phyloP scores from a whole-genome alignment of 768 basidiomycete species.

The Suillus bovinus region DNA sequence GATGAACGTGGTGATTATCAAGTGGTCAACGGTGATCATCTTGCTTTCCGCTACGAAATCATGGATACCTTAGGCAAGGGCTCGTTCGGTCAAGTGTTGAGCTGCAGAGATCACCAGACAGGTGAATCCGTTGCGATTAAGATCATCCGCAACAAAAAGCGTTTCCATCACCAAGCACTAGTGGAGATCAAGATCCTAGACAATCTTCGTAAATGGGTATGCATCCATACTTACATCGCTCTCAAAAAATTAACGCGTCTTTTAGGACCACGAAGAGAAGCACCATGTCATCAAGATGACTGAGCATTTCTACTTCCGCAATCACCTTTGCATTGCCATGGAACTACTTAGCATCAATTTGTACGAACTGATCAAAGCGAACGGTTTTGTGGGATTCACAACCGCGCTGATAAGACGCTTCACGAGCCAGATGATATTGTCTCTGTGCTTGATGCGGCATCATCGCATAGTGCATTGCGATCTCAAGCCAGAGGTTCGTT shows the following conservation, averaged over 20 bases:
- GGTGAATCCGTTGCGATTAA: constrained; percentile 98
- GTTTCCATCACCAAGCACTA: constrained; percentile 96
- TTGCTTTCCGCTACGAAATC: constrained; percentile 96
- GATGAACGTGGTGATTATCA: constrained; percentile 98
- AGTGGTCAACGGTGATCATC: constrained; percentile 87
- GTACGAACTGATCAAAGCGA: constrained; percentile 98
- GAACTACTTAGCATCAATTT: constrained; percentile 97
- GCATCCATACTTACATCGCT: constrained; percentile 22
- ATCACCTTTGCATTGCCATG: constrained; percentile 97
- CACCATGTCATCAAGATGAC: constrained; percentile 98
- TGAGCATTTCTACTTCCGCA: constrained; percentile 97
- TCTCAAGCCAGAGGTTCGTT: constrained; percentile 90
- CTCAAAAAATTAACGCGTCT: background rate
- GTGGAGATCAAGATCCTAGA: constrained; percentile 99
- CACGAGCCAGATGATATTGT: constrained; percentile 92
- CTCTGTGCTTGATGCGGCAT: constrained; percentile 90
- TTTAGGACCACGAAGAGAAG: constrained; percentile 92
- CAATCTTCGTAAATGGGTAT: constrained; percentile 94
- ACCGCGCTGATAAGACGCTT: constrained; percentile 94
- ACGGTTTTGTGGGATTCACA: constrained; percentile 97
- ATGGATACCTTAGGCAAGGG: constrained; percentile 94
- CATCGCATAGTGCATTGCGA: constrained; percentile 99
- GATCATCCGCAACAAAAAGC: constrained; percentile 98
- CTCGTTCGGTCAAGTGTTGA: constrained; percentile 95
- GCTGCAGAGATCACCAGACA: constrained; percentile 93